Conservation (phyloP, 108 stramenopile genomes). For the Skeletonema grethae region DNA sequence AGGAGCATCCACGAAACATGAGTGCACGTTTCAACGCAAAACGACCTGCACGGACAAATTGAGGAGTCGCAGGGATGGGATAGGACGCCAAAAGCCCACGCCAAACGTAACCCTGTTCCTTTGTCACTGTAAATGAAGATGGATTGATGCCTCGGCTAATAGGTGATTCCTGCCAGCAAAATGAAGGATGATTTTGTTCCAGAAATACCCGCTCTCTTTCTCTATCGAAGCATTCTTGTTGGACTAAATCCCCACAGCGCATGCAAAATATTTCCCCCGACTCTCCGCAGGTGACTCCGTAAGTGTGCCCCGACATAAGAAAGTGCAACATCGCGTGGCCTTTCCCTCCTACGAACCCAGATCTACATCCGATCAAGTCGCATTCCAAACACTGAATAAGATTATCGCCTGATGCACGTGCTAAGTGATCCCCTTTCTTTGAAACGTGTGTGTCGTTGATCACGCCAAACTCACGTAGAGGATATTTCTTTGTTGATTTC, state of each 20-base stretch:
- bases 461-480: constrained; percentile 4
- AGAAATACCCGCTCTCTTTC: constrained; percentile 71
- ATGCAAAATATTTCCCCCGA: constrained; percentile 72
- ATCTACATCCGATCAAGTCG: constrained; percentile 60
- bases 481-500: neutral
- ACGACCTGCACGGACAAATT: constrained; percentile 57
- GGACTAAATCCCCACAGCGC: constrained; percentile 67
- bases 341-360: constrained; percentile 31
- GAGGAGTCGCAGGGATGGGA: constrained; percentile 58
- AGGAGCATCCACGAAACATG: constrained; percentile 46
- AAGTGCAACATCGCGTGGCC: constrained; percentile 68
- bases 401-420: constrained; percentile 49
- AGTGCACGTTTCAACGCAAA: constrained; percentile 42
- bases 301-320: constrained; percentile 58
- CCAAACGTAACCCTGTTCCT: constrained; percentile 78
- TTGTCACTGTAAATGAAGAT: constrained; percentile 61
- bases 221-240: constrained; percentile 76
- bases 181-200: constrained; percentile 46
- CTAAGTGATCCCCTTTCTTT: neutral
- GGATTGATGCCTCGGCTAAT: constrained; percentile 75
- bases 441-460: neutral
- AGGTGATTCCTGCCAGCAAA: constrained; percentile 61
- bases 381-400: constrained; percentile 83
- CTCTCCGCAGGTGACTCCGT: constrained; percentile 63
- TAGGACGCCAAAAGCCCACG: constrained; percentile 73